A percentile compares a stretch with the other conserved stretches of the same genome.
Conservation (phyloP, 768 basidiomycete genomes). For the Auricularia auricula-judae region DNA sequence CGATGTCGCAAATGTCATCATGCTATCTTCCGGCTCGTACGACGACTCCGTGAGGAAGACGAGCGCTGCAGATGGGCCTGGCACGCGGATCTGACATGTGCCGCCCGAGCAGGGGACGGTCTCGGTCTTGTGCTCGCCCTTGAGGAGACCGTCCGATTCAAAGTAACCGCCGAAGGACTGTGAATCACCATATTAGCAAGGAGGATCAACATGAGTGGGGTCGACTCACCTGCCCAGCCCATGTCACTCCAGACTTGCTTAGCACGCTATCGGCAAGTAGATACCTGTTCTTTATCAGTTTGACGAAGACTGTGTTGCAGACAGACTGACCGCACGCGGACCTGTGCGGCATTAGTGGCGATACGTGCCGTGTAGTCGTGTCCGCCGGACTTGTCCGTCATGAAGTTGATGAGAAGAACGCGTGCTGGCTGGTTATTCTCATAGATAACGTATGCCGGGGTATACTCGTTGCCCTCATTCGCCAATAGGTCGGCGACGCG, state of each 20-base stretch:
- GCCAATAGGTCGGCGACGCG: constrained; percentile 32
- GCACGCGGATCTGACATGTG: constrained; percentile 16
- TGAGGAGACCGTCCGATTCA: constrained; percentile 28
- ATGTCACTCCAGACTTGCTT: constrained; percentile 55
- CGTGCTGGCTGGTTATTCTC: constrained; percentile 47
- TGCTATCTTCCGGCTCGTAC: constrained; percentile 3
- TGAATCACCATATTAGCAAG: not conserved
- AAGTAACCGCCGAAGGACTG: constrained; percentile 21
- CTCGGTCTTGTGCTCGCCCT: constrained; percentile 13
- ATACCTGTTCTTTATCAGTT: constrained; percentile 29
- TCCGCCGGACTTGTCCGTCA: constrained; percentile 30
- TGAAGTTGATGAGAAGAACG: constrained; percentile 39
- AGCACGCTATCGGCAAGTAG: constrained; percentile 34
- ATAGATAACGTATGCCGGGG: constrained; percentile 39
- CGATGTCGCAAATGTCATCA: constrained; percentile 14
- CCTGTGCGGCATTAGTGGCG: constrained; percentile 30
- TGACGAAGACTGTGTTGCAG: not conserved
- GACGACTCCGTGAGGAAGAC: constrained; percentile 13
- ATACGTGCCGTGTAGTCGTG: constrained; percentile 27
- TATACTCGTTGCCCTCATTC: constrained; percentile 28
- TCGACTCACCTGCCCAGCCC: constrained; percentile 50
- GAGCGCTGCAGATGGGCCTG: constrained; percentile 20
- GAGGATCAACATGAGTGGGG: not conserved
- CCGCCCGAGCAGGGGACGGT: constrained; percentile 16
- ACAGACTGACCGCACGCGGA: constrained; percentile 40